These are phyloP conservation scores for Penicillium simplicissimum DNA, from an alignment of 495 filamentous ascomycete genomes.

Conservation along the genomic window DNA sequence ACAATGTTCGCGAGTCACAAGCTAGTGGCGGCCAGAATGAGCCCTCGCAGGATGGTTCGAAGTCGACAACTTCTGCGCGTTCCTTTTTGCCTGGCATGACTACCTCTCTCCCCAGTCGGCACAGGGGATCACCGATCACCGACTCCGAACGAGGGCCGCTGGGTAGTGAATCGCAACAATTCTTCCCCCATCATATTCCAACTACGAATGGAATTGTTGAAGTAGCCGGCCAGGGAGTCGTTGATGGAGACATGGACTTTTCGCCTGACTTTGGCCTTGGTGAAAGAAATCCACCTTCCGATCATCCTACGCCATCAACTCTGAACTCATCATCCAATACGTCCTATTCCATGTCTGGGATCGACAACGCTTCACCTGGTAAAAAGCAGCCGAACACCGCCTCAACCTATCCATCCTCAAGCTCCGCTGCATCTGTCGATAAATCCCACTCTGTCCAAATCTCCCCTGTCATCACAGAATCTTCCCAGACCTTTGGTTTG, in stretches of 20 bases:
- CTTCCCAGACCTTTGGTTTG: conserved; percentile 18
- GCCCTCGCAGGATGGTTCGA: conserved; percentile 9
- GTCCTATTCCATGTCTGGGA: conserved; percentile 32
- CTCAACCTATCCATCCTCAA: conserved; percentile 11
- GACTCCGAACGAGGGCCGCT: neutral
- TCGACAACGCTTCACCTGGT: conserved; percentile 25
- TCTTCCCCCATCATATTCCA: conserved; percentile 11
- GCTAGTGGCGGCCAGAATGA: neutral
- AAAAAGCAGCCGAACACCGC: conserved; percentile 22
- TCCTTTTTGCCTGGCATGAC: conserved; percentile 3
- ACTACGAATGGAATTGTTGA: conserved; percentile 5
- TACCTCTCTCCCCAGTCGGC: conserved; percentile 32
- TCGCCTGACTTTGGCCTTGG: conserved; percentile 31
- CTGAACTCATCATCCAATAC: conserved; percentile 40
- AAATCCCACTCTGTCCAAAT: conserved; percentile 20
- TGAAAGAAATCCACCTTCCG: conserved; percentile 35
- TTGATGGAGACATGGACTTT: conserved; percentile 37
- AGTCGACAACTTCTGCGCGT: neutral
- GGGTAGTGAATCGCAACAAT: conserved; percentile 6
- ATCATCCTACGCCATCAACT: conserved; percentile 39
- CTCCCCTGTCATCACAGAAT: conserved; percentile 14
- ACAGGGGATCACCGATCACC: conserved; percentile 15
- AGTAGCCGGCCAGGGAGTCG: conserved; percentile 8
- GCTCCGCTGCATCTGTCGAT: conserved; percentile 19
- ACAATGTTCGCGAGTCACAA: conserved; percentile 18